Conservation (phyloP, 257 asterid species). For the Asclepias syriaca region DNA sequence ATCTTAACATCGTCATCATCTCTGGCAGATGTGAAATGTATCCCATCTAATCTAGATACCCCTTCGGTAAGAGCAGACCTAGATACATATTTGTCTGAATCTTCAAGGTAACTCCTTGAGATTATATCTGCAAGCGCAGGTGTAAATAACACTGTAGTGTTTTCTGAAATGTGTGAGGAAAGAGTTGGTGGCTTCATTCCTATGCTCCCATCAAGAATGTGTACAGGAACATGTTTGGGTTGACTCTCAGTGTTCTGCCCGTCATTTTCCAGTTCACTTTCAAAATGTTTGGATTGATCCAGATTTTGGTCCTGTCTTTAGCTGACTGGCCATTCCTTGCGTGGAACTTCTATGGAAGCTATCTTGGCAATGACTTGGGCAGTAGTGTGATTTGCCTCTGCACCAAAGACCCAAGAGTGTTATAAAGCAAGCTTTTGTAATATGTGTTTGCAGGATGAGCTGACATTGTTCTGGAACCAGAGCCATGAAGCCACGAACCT, state of each 20-base stretch:
- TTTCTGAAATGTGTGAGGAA: constrained; percentile 32
- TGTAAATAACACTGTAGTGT: constrained; percentile 28
- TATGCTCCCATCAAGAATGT: constrained; percentile 68
- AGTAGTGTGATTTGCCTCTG: no score
- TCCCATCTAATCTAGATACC: constrained; percentile 40
- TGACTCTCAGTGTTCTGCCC: constrained; percentile 45
- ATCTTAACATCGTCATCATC: constrained; percentile 74
- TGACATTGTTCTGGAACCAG: no score
- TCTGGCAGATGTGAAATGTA: constrained; percentile 61
- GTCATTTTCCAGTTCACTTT: constrained; percentile 27
- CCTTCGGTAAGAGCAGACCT: constrained; percentile 40
- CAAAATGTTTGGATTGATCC: constrained; percentile 41
- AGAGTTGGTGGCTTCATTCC: constrained; percentile 32
- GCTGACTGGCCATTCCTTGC: constrained; percentile 39
- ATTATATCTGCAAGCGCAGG: constrained; percentile 63
- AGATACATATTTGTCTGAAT: constrained; percentile 83
- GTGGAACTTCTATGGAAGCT: no score
- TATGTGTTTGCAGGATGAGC: no score
- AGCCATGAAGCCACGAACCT: no score
- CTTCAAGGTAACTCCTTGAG: constrained; percentile 84
- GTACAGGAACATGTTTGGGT: constrained; percentile 81
- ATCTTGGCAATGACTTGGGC: no score
- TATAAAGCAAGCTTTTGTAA: no score
- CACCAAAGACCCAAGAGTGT: no score
- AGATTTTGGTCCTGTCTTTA: constrained; percentile 27